Percentiles rank a stretch among this genome's conserved stretches.
These are phyloP conservation scores for Micractinium conductrix DNA, from an alignment of 139 green algal genomes.

Conservation along the genomic window DNA sequence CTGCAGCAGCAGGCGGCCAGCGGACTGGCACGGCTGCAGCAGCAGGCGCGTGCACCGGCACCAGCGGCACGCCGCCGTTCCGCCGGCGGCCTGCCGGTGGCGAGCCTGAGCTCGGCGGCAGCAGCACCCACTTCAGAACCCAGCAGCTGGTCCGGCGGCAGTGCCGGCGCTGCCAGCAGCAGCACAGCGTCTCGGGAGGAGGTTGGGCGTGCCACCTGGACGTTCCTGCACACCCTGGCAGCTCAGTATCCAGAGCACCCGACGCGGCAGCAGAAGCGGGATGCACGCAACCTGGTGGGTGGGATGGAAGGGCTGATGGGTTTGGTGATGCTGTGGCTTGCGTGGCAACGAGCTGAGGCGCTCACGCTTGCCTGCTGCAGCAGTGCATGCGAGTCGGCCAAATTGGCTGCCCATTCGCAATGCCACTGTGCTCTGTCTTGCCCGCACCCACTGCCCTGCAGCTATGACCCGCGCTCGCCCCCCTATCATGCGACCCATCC, in stretches of 20 bases:
- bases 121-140: no score
- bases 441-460: neutral
- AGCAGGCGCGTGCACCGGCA: neutral
- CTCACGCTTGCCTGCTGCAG: neutral
- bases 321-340: neutral
- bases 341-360: neutral
- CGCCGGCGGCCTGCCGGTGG: slow-evolving; percentile 1
- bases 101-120: slow-evolving; percentile 6
- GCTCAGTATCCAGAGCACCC: slow-evolving; percentile 90
- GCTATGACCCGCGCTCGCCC: neutral
- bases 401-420: no score
- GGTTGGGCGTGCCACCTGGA: slow-evolving; percentile 91
- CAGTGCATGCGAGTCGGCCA: neutral
- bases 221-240: slow-evolving; percentile 92
- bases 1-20: neutral
- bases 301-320: neutral
- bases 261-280: slow-evolving; percentile 79
- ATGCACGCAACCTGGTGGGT: slow-evolving; percentile 65
- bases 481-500: neutral
- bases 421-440: neutral
- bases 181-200: slow-evolving; percentile 64
- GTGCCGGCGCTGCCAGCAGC: neutral
- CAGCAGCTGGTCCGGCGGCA: no score
- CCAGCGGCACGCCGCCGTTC: neutral
- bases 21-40: neutral